Conservation (phyloP, 306 rosid species). For the Sphenostylis stenocarpa region DNA sequence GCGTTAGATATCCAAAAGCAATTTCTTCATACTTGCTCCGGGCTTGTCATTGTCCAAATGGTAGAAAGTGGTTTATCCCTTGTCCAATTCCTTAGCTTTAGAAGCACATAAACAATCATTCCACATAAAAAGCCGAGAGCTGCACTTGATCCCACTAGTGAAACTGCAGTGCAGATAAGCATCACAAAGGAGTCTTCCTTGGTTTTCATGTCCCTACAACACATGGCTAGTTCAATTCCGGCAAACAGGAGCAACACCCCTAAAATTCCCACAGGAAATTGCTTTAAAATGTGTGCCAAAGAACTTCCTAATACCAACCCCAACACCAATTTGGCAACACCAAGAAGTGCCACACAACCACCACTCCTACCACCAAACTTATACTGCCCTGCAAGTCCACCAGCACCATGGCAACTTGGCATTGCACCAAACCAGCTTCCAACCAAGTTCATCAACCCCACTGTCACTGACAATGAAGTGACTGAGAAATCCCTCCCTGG, state of each 20-base stretch:
- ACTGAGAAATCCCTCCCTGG: slow-evolving; percentile 37
- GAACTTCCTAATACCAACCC: slow-evolving; percentile 35
- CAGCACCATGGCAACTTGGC: slow-evolving; percentile 40
- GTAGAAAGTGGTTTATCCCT: slow-evolving; percentile 30
- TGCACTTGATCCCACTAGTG: slow-evolving; percentile 40
- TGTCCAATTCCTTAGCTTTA: slow-evolving; percentile 32
- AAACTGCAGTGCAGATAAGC: slow-evolving; percentile 33
- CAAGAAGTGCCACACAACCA: slow-evolving; percentile 31
- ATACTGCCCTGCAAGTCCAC: slow-evolving; percentile 37
- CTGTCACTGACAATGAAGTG: slow-evolving; percentile 33
- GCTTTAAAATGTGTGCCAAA: slow-evolving; percentile 25
- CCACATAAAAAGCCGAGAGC: slow-evolving; percentile 39
- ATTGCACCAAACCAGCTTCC: slow-evolving; percentile 38
- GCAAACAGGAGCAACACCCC: slow-evolving; percentile 37
- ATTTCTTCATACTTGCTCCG: not conserved
- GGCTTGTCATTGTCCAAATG: slow-evolving; percentile 30
- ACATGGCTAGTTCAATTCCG: slow-evolving; percentile 40
- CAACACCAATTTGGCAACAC: slow-evolving; percentile 21
- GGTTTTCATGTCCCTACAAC: slow-evolving; percentile 31
- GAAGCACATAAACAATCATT: slow-evolving; percentile 22
- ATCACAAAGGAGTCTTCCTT: slow-evolving; percentile 36
- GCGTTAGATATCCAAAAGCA: not conserved
- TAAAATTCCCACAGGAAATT: slow-evolving; percentile 32
- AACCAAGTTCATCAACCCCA: slow-evolving; percentile 34
- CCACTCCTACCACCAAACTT: slow-evolving; percentile 40